Evolutionary conservation across 495 filamentous ascomycete species (phyloP), one percentile per base, ranked within the genome.

Genomic region (Chaetomium tenue): DNA sequence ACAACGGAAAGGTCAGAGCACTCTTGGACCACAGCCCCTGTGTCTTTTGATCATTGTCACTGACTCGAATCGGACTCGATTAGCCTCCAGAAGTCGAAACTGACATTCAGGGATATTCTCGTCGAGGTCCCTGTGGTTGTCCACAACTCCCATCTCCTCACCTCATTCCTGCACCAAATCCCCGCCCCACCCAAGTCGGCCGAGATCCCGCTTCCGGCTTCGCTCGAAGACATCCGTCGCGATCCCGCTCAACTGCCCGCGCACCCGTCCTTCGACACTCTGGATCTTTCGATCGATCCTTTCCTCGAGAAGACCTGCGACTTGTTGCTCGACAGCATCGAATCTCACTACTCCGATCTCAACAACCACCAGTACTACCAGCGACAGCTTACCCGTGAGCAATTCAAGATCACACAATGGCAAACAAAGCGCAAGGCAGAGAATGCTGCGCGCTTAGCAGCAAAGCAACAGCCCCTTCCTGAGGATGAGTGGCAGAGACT

Each of bases 321-420:
- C 72, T 86, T 96, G 66, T 86, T 98, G 26, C 87, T 98, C 63
- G 94, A 98, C 63, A 91, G 87, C 79, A 98, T 98, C 72, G 94
- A 98, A 82, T 86, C 88, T 26, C 94, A 98, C 82, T 92, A 98
- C 78, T 96, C 93, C 55, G 94, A 98, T 79, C 88, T 93, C 74
- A 98, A 98, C 85, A 98, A 98, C 83, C 90, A 91, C 81, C 92
- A 96, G 79, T 98, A 97, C 83, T 96, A 98, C 82, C 91, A 96
- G 79, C 87, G 94, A 60, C 92, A 95, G 71, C 83, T 97, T n/a
- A 88, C 87, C 26, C 91, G 94, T 57, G 94, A 98, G 82, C 95
- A 98, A 79, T 79, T 88, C 67, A 98, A 98, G 84, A 97, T 98
- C 71, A 87, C 89, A 47, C 86, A 90, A 61, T 98, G 94, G 94